Percentiles rank a stretch among this genome's conserved stretches.
phyloP scores from a whole-genome alignment of 2,329 filamentous ascomycete species.

The Blastomyces percursus region DNA sequence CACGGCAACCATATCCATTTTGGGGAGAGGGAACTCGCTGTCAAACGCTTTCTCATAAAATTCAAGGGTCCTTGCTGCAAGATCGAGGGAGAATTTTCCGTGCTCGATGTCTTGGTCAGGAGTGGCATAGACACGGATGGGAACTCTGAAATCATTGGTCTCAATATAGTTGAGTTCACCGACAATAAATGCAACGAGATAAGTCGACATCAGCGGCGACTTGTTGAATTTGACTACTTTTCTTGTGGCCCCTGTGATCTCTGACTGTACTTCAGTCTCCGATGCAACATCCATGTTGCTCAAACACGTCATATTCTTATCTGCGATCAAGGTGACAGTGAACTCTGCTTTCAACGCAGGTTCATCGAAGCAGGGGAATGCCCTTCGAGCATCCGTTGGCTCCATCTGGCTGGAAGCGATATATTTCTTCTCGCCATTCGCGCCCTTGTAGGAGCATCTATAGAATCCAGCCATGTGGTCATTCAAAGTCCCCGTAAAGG shows the following conservation, averaged over 20 bases:
- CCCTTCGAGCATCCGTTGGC: slow-evolving; percentile 80
- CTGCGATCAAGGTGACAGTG: slow-evolving; percentile 79
- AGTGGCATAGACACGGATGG: slow-evolving; percentile 87
- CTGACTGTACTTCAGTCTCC: slow-evolving; percentile 60
- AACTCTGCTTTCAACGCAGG: slow-evolving; percentile 88
- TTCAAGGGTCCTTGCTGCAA: slow-evolving; percentile 76
- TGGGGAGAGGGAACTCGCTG: slow-evolving; percentile 73
- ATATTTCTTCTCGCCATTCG: slow-evolving; percentile 66
- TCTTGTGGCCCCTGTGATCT: slow-evolving; percentile 52
- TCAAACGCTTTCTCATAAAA: slow-evolving; percentile 96
- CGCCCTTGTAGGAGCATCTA: slow-evolving; percentile 79
- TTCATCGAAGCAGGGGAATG: slow-evolving; percentile 96
- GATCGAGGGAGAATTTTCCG: slow-evolving; percentile 77
- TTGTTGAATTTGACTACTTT: slow-evolving; percentile 88
- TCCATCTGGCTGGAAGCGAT: slow-evolving; percentile 94
- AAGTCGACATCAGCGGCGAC: slow-evolving; percentile 90
- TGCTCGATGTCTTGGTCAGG: slow-evolving; percentile 83
- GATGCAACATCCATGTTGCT: slow-evolving; percentile 94
- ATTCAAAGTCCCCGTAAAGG: slow-evolving; percentile 70
- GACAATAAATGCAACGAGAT: slow-evolving; percentile 86
- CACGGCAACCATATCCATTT: slow-evolving; percentile 95
- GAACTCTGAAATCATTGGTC: slow-evolving; percentile 80
- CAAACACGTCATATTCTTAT: slow-evolving; percentile 80
- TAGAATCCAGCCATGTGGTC: slow-evolving; percentile 98
- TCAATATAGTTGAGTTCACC: slow-evolving; percentile 91